Percentiles rank a stretch among this genome's conserved stretches.
Conservation (phyloP, 2,329 filamentous ascomycete genomes). For the Curvularia spicifera region DNA sequence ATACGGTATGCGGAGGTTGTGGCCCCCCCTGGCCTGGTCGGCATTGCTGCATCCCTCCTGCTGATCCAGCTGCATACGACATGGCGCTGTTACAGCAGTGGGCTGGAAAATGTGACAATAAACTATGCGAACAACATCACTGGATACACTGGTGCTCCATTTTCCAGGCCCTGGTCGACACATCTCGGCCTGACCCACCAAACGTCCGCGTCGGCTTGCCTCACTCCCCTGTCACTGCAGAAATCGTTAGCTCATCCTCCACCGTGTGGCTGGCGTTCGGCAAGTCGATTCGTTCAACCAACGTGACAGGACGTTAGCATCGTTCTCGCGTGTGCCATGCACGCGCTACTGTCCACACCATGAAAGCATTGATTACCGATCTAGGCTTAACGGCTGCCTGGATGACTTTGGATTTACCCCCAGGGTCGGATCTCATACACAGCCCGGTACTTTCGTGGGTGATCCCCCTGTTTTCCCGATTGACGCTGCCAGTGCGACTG, state of each 20-base stretch:
- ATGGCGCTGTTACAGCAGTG: conserved; percentile 17
- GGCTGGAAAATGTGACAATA: conserved; percentile 20
- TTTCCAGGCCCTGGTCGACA: conserved; percentile 26
- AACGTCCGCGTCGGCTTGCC: conserved; percentile 42
- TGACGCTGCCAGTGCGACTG: conserved; percentile 2
- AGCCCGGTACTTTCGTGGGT: conserved; percentile 6
- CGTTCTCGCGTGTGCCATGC: conserved; percentile 18
- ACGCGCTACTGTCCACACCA: conserved; percentile 26
- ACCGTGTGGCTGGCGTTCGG: conserved; percentile 28
- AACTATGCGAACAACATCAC: conserved; percentile 23
- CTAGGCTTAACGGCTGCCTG: conserved; percentile 10
- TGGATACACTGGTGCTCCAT: conserved; percentile 25
- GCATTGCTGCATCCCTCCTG: conserved; percentile 22
- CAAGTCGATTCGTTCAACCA: conserved; percentile 32
- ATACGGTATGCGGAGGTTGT: conserved; percentile 28
- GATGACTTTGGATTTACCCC: conserved; percentile 16
- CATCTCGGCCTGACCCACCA: conserved; percentile 32
- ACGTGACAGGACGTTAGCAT: conserved; percentile 29
- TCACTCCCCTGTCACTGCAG: conserved; percentile 26
- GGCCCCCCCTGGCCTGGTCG: conserved; percentile 28
- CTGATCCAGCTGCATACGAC: conserved; percentile 22
- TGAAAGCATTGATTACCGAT: conserved; percentile 10
- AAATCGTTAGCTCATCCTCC: conserved; percentile 28
- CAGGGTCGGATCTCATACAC: conserved; percentile 10
- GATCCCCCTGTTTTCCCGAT: conserved; percentile 3